Conservation (phyloP, 176 grass and related monocot species). For the Cenchrus fungigraminus region DNA sequence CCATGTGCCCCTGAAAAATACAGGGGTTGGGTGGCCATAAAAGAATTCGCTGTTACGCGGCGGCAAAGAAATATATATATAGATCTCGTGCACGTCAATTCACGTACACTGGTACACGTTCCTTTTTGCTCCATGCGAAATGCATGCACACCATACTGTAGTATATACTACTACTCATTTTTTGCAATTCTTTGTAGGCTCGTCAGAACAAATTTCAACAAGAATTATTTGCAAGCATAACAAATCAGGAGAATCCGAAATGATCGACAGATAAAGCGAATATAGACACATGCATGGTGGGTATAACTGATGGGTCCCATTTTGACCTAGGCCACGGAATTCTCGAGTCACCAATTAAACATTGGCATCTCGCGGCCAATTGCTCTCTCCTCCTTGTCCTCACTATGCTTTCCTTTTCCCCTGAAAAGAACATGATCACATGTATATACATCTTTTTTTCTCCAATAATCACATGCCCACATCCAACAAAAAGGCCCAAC, state of each 20-base stretch:
- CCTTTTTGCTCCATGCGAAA: not conserved
- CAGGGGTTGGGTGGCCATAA: too few species aligned
- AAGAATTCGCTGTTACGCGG: too few species aligned
- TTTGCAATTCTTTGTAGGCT: not conserved
- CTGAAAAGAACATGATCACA: slow-evolving; percentile 30
- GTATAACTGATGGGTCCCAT: not conserved
- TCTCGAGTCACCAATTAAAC: not conserved
- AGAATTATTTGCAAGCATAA: not conserved
- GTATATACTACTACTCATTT: too few species aligned
- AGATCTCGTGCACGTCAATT: too few species aligned
- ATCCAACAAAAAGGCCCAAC: slow-evolving; percentile 34
- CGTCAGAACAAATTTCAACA: not conserved
- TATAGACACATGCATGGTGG: not conserved
- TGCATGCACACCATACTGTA: too few species aligned
- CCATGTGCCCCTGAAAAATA: too few species aligned
- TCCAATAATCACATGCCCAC: slow-evolving; percentile 30
- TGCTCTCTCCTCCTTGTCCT: not conserved
- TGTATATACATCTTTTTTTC: slow-evolving; percentile 1
- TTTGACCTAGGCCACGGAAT: not conserved
- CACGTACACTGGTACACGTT: not conserved
- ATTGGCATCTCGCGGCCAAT: not conserved
- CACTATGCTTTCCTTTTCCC: not conserved
- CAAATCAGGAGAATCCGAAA: not conserved
- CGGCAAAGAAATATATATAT: too few species aligned
- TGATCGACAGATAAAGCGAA: not conserved